Percentiles rank a stretch among this genome's conserved stretches.
Conservation (phyloP, 2,329 filamentous ascomycete species). For the Geosmithia morbida region DNA sequence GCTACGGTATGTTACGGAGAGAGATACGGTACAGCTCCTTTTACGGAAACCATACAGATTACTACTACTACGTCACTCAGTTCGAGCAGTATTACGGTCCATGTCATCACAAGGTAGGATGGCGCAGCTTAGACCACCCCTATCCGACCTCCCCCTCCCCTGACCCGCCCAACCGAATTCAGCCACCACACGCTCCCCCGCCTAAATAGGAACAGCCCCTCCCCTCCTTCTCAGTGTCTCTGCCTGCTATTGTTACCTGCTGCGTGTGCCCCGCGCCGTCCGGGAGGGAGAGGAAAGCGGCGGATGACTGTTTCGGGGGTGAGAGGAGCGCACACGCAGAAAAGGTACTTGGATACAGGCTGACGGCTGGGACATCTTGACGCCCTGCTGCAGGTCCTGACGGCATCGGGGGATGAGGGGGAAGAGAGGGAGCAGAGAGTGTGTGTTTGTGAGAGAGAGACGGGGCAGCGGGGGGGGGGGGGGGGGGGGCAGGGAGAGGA, state of each 20-base stretch:
- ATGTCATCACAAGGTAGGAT: no score
- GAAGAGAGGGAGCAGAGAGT: neutral
- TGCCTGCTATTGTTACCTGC: no score
- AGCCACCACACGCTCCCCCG: neutral
- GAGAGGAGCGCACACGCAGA: neutral
- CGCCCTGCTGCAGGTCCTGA: neutral
- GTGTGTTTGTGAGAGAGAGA: neutral
- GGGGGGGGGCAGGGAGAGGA: neutral
- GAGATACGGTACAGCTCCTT: no score
- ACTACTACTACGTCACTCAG: no score
- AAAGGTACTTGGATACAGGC: neutral
- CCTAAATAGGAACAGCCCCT: neutral
- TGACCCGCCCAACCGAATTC: neutral
- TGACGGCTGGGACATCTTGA: neutral
- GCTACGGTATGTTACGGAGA: no score
- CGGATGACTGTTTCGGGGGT: neutral
- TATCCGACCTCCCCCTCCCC: no score
- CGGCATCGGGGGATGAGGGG: neutral
- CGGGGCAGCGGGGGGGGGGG: no score
- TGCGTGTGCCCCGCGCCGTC: no score
- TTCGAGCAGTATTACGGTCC: no score
- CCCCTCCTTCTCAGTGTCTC: no score
- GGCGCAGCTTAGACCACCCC: no score
- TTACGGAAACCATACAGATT: no score
- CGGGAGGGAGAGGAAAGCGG: neutral